These are phyloP conservation scores for Lactarius hengduanensis DNA, from an alignment of 768 basidiomycete species.

Conservation along the genomic window DNA sequence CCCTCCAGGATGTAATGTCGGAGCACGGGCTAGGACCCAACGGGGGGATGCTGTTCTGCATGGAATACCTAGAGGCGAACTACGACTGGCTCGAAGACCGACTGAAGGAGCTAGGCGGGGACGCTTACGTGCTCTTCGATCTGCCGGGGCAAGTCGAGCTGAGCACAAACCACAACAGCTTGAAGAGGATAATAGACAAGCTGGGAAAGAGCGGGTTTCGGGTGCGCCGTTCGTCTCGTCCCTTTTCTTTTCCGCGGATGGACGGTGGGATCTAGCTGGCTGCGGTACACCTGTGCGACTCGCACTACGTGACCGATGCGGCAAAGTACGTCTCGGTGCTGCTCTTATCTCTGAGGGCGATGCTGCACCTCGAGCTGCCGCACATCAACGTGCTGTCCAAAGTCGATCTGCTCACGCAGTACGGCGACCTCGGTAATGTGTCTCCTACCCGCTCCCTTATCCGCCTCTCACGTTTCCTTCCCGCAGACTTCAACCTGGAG, in stretches of 20 bases:
- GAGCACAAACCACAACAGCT: slow-evolving; percentile 90
- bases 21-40: slow-evolving; percentile 88
- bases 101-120: slow-evolving; percentile 61
- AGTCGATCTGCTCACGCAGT: slow-evolving; percentile 84
- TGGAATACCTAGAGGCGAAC: slow-evolving; percentile 78
- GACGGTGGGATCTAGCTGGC: slow-evolving; percentile 18
- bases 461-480: not conserved
- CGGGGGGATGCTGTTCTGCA: slow-evolving; percentile 90
- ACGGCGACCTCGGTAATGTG: slow-evolving; percentile 80
- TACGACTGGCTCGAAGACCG: slow-evolving; percentile 81
- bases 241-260: not conserved
- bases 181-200: slow-evolving; percentile 68
- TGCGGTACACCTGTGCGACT: slow-evolving; percentile 90
- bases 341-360: slow-evolving; percentile 87
- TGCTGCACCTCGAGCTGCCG: slow-evolving; percentile 98
- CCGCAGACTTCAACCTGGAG: slow-evolving; percentile 89
- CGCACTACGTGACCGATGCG: slow-evolving; percentile 95
- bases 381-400: slow-evolving; percentile 98
- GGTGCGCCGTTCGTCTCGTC: slow-evolving; percentile 49
- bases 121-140: slow-evolving; percentile 91
- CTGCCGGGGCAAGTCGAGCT: slow-evolving; percentile 97
- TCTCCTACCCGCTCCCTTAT: not conserved
- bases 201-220: slow-evolving; percentile 76
- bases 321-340: slow-evolving; percentile 93
- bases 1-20: slow-evolving; percentile 83